phyloP scores from a whole-genome alignment of 2,329 filamentous ascomycete genomes.

The Ophiostoma sp. region DNA sequence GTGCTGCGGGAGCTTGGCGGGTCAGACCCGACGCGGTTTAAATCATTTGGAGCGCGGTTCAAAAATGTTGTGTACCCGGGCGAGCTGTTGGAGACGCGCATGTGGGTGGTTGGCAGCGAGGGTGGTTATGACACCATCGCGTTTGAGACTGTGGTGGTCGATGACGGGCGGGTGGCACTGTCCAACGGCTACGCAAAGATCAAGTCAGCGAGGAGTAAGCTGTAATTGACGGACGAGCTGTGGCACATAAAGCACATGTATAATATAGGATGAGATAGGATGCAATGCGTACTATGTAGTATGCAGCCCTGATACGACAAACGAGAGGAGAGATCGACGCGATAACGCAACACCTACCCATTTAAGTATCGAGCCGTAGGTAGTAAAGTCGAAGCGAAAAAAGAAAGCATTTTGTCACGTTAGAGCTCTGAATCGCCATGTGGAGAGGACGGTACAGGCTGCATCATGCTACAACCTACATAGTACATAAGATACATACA shows the following conservation, averaged over 20 bases:
- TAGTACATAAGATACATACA: too few relatives aligned
- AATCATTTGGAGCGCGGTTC: constrained; percentile 43
- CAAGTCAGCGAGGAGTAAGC: constrained; percentile 22
- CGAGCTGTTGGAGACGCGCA: constrained; percentile 40
- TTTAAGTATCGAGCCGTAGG: constrained; percentile 14
- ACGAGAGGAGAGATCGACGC: not conserved
- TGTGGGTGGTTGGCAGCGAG: constrained; percentile 38
- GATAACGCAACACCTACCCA: constrained; percentile 10
- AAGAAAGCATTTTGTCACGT: not conserved
- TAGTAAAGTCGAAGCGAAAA: not conserved
- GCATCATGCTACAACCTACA: not conserved
- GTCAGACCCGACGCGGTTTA: constrained; percentile 39
- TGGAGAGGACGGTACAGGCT: not conserved
- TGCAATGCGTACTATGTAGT: not conserved
- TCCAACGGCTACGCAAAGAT: constrained; percentile 31
- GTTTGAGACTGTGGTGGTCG: constrained; percentile 40
- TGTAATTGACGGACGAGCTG: constrained; percentile 8
- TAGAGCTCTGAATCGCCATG: not conserved
- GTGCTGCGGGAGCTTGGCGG: constrained; percentile 39
- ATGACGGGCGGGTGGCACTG: constrained; percentile 37
- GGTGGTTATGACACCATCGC: constrained; percentile 35
- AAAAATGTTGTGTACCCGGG: constrained; percentile 45
- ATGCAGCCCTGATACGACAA: not conserved
- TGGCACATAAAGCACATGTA: not conserved
- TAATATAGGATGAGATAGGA: not conserved